Base-by-base conservation (phyloP, 331 rosid genomes). In the Ulmus americana region DNA sequence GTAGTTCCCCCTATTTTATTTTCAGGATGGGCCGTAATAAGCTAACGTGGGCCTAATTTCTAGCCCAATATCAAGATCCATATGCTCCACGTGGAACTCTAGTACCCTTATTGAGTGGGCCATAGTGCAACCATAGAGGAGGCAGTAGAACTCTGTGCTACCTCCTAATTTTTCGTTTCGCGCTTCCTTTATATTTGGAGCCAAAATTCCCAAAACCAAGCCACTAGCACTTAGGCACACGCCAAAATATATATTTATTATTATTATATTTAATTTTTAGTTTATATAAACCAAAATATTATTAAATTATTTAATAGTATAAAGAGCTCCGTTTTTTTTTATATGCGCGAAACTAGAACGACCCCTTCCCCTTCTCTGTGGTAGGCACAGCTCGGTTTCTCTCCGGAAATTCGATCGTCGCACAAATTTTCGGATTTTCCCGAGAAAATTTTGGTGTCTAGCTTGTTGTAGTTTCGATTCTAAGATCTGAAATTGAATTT, bases 121-220 rank as follows among this genome's bases (percentile, higher is more conserved):
- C 35, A 28, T 28, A 2, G 35, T 28, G 35, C 35, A 28, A 46
- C 50, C 50, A 46, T 3, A 0, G 10, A 11, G 61, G 69, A 45
- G 60, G 69, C 72, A 52, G 43, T n/a, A 47, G 63, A 64, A 61
- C 22, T 68, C 77, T 38, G 44, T 48, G 46, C 64, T 63, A 56
- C 80, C 78, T 6, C 73, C 78, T 53, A 57, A 64, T 48, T 6
- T 52, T 65, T 74, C 7, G 14, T 28, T 73, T 71, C 74, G 80
- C 84, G 86, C 82, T 50, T 43, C 45, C 39, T 58, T 39, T 7
- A 55, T 41, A 6, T 46, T 67, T 63, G 81, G 84, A 73, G 63
- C 59, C 71, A 44, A 74, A 58, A 62, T 63, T 9, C 59, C 59
- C 63, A 54, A 65, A 60, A 39, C 53, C 11, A 6, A 45, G 43